Conservation (phyloP, 257 asterid species). For the Euphrasia confusa region DNA sequence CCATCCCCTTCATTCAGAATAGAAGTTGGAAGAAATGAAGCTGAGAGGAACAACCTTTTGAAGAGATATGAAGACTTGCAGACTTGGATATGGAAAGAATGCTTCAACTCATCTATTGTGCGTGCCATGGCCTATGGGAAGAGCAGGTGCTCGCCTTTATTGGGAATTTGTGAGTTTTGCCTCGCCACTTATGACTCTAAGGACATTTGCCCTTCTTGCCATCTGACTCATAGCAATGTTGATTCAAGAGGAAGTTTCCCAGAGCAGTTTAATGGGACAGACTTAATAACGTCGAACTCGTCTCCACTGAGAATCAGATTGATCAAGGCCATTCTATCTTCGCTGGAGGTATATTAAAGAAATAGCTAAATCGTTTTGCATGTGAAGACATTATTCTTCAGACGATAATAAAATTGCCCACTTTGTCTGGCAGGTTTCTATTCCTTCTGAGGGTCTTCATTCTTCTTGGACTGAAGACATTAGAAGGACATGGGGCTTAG, state of each 20-base stretch:
- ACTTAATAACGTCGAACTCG: constrained; percentile 28
- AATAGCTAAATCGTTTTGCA: background rate
- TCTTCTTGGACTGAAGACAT: constrained; percentile 76
- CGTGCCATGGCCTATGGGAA: constrained; percentile 51
- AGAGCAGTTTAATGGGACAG: background rate
- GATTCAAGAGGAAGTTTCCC: no score
- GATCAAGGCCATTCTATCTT: constrained; percentile 58
- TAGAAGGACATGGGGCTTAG: constrained; percentile 69
- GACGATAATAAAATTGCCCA: background rate
- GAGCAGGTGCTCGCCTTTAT: constrained; percentile 51
- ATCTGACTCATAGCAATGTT: constrained; percentile 25
- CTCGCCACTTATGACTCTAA: constrained; percentile 39
- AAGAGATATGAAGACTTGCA: constrained; percentile 64
- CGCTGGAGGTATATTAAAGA: constrained; percentile 60
- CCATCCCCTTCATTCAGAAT: constrained; percentile 66
- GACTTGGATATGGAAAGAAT: constrained; percentile 86
- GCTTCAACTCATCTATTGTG: constrained; percentile 47
- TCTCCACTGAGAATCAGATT: constrained; percentile 60
- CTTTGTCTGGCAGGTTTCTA: constrained; percentile 47
- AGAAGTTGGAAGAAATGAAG: constrained; percentile 58
- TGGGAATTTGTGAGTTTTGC: constrained; percentile 65
- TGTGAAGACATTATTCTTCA: background rate
- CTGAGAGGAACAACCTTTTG: constrained; percentile 44
- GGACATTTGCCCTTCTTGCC: constrained; percentile 51
- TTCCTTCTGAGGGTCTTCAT: constrained; percentile 74